A percentile compares a stretch with the other conserved stretches of the same genome.
Evolutionary conservation across 208 protist genomes (phyloP).

Genomic region (Trypanosoma brucei): DNA sequence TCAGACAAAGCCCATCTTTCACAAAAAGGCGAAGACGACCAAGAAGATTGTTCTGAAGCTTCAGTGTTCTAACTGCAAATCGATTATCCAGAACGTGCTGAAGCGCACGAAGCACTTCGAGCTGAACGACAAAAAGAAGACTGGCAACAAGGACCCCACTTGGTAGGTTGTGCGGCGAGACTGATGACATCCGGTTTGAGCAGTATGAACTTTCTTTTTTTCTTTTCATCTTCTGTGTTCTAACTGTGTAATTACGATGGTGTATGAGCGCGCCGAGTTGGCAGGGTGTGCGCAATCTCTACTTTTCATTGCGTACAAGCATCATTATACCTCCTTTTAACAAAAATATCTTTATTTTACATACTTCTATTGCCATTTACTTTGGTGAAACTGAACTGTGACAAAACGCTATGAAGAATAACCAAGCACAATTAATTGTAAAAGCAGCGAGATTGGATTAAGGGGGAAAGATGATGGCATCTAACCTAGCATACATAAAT

Average conservation of each 20-base stretch:
- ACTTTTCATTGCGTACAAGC: too few species aligned
- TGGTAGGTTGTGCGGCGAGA: conserved; percentile 48
- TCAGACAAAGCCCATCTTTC: conserved; percentile 99
- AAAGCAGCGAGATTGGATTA: neutral
- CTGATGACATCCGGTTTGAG: neutral
- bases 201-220: neutral
- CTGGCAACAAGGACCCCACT: conserved; percentile 87
- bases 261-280: too few species aligned
- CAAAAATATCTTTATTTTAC: too few species aligned
- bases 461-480: conserved; percentile 28
- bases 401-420: neutral
- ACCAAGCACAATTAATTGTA: neutral
- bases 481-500: conserved; percentile 89
- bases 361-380: too few species aligned
- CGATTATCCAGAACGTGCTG: conserved; percentile 91
- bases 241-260: neutral
- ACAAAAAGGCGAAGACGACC: conserved; percentile 99
- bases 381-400: too few species aligned
- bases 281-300: too few species aligned
- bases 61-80: conserved; percentile 97
- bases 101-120: conserved; percentile 99
- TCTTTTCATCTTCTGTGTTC: conserved; percentile 9
- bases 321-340: too few species aligned
- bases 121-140: conserved; percentile 95
- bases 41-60: conserved; percentile 99